Conservation (phyloP, 176 grass and related monocot genomes). For the Raddia guianensis region DNA sequence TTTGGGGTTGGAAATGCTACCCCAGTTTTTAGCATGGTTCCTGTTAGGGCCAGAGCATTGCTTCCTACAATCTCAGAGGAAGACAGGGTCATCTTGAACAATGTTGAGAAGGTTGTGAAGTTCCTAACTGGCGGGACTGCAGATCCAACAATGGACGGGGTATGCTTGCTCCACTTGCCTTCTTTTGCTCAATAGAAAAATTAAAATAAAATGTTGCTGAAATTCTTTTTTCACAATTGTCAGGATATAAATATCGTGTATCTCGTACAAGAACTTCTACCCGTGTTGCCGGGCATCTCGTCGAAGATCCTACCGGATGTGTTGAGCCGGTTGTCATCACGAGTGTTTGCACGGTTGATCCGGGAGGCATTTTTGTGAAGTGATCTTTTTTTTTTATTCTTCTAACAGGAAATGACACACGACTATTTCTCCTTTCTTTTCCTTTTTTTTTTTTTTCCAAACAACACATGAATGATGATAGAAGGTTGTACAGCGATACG, state of each 20-base stretch:
- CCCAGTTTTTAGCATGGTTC: conserved; percentile 89
- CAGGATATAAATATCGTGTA: conserved; percentile 72
- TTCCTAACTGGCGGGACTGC: conserved; percentile 75
- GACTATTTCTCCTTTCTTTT: conserved; percentile 23
- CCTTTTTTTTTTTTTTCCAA: not conserved
- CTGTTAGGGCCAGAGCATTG: conserved; percentile 60
- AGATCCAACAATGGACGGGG: conserved; percentile 58
- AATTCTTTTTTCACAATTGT: not conserved
- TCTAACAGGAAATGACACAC: conserved; percentile 29
- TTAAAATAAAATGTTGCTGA: conserved; percentile 10
- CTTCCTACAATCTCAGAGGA: conserved; percentile 90
- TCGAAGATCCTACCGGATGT: conserved; percentile 86
- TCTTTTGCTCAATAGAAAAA: not conserved
- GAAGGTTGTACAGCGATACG: conserved; percentile 43
- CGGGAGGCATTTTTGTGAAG: conserved; percentile 79
- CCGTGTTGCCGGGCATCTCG: conserved; percentile 81
- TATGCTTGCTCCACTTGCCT: conserved; percentile 32
- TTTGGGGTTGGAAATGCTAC: conserved; percentile 62
- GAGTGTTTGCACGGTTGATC: conserved; percentile 82
- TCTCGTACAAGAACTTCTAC: conserved; percentile 80
- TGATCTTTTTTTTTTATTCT: conserved; percentile 14
- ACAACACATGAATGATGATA: conserved; percentile 24
- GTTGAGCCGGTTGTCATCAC: conserved; percentile 71
- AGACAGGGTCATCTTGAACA: conserved; percentile 90
- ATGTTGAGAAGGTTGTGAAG: conserved; percentile 87